These are phyloP conservation scores for Backusella tarrabulga DNA, from an alignment of 192 early-diverging fungal species.

Conservation along the genomic window DNA sequence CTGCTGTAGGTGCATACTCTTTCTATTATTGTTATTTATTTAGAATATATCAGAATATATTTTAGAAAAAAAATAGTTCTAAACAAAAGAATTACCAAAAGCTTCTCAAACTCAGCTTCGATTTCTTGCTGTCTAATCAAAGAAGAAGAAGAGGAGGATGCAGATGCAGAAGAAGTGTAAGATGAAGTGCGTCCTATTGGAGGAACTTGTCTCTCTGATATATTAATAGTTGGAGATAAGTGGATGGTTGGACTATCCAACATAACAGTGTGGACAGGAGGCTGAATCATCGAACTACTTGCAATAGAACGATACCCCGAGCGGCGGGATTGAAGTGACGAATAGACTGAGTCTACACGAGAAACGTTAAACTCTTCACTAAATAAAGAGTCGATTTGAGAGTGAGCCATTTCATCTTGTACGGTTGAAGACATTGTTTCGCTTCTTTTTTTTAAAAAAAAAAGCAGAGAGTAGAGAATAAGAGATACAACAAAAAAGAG, in stretches of 20 bases:
- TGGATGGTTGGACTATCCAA: constrained; percentile 13
- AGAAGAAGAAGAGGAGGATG: not conserved
- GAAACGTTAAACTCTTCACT: constrained; percentile 16
- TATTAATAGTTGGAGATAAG: not conserved
- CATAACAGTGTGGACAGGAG: constrained; percentile 22
- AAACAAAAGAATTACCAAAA: constrained; percentile 21
- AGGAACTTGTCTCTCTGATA: not conserved
- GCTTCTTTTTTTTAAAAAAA: constrained; percentile 2
- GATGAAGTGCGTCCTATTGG: not conserved
- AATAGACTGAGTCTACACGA: constrained; percentile 29
- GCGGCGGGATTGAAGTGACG: constrained; percentile 22
- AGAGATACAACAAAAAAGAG: not conserved
- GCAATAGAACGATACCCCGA: constrained; percentile 1
- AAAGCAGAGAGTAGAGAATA: not conserved
- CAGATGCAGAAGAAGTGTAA: not conserved
- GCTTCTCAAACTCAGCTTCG: constrained; percentile 27
- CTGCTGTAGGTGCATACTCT: constrained; percentile 27
- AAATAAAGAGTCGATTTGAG: constrained; percentile 12
- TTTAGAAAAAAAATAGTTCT: not conserved
- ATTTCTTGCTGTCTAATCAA: constrained; percentile 15
- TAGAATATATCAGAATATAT: not conserved
- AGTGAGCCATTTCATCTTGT: constrained; percentile 14
- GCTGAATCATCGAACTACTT: constrained; percentile 18
- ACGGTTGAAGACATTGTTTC: not conserved
- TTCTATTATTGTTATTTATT: constrained; percentile 10